Evolutionary conservation across 2,329 filamentous ascomycete species (phyloP), one percentile per base, ranked within the genome.

Genomic region (Ophiosphaerella herpotricha): DNA sequence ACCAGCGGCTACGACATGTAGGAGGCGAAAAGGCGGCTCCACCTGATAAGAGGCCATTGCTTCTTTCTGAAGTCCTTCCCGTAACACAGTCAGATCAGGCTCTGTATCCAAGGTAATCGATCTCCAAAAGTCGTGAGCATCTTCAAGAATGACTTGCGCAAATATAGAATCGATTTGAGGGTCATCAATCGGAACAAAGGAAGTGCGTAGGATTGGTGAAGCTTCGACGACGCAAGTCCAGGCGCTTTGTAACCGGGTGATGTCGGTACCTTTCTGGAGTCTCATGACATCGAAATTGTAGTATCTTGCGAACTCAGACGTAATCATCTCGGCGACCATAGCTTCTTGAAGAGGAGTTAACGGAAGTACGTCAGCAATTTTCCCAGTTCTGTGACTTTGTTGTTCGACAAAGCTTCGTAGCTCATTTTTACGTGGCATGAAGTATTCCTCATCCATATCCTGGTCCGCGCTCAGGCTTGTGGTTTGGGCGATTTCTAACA

Each of bases 271-370:
- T 0, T 76, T 55, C 0, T 74, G 65, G 2, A 97, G 57, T 55
- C 85, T 80, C 18, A 95, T 76, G 2, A 93, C 74, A 61, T 96
- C 89, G 49, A 94, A 86, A 55, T 95, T 96, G 76, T 91, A 95
- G 67, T 97, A 97, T 55, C 85, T 82, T 9, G 79, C 75, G 60
- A 88, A 93, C 3, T 83, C 78, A 0, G 91, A 94, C 13, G 84
- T 79, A 0, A 91, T 58, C 89, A 96, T 96, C 52, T 90, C 88
- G 0, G 86, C 85, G 2, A 95, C 76, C 85, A 97, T 91, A 1
- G 87, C 86, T 69, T 97, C 91, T 73, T 97, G 92, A 5, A 96
- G 78, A 6, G 91, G 86, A 0, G 92, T 96, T 0, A 87, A 82
- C 0, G 91, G 91, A 2, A 94, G 73, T 2, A 93, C 73, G 3